A percentile compares a stretch with the other conserved stretches of the same genome.
phyloP scores from a whole-genome alignment of 2,329 filamentous ascomycete species.

The Acephala macrosclerotiorum region DNA sequence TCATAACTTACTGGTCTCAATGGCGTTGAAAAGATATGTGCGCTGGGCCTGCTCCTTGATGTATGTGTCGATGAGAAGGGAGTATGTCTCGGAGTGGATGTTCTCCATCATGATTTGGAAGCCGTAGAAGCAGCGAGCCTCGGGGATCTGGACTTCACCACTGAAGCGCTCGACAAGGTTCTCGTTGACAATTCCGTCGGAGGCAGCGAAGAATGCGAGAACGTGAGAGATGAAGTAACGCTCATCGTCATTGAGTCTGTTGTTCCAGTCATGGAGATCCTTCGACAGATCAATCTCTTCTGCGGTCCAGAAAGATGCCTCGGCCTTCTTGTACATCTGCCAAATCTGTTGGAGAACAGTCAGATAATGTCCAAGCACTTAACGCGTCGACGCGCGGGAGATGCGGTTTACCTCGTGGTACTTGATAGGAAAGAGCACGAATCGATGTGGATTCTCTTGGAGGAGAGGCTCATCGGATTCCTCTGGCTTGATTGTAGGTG shows the following conservation, averaged over 20 bases:
- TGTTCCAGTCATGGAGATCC: constrained; percentile 99
- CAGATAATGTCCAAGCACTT: constrained; percentile 60
- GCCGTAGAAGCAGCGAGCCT: constrained; percentile 99
- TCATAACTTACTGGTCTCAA: constrained; percentile 83
- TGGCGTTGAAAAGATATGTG: constrained; percentile 95
- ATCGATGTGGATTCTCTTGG: constrained; percentile 93
- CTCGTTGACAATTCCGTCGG: constrained; percentile 99
- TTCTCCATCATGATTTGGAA: constrained; percentile 99
- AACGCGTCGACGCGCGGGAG: constrained; percentile 67
- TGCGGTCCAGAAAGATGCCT: constrained; percentile 99
- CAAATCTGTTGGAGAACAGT: constrained; percentile 73
- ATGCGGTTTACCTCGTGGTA: constrained; percentile 87
- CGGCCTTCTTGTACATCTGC: constrained; percentile 99
- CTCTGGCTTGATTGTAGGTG: constrained; percentile 65
- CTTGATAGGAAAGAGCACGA: constrained; percentile 98
- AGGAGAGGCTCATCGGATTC: constrained; percentile 90
- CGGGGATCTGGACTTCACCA: constrained; percentile 93
- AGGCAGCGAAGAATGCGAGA: constrained; percentile 98
- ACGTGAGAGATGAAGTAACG: constrained; percentile 99
- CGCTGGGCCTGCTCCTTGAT: constrained; percentile 97
- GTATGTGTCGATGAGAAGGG: constrained; percentile 97
- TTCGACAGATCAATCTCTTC: constrained; percentile 99
- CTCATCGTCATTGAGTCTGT: constrained; percentile 95
- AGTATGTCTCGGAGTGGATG: constrained; percentile 99
- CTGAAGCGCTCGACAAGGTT: constrained; percentile 99